Percentiles rank a stretch among this genome's conserved stretches.
phyloP scores from a whole-genome alignment of 1,284 basidiomycete genomes.

The Hymenochaete sp. region DNA sequence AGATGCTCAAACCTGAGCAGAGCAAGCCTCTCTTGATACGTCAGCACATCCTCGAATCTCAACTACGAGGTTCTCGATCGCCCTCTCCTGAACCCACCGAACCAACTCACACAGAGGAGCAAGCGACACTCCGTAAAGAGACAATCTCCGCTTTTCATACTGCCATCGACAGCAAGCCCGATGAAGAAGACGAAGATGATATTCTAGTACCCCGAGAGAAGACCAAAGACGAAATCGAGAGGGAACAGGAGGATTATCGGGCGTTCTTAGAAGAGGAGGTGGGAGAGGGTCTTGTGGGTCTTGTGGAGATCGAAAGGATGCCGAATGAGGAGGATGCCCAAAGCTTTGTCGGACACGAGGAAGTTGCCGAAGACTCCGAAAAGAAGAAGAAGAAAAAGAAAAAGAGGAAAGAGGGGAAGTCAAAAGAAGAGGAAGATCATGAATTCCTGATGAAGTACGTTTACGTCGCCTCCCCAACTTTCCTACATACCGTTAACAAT shows the following conservation, averaged over 20 bases:
- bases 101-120: conserved; percentile 75
- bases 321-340: conserved; percentile 24
- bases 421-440: conserved; percentile 59
- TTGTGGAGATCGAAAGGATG: conserved; percentile 24
- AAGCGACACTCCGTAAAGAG: conserved; percentile 67
- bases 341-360: background rate
- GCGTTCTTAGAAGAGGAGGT: conserved; percentile 77
- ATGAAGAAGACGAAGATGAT: conserved; percentile 45
- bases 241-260: conserved; percentile 75
- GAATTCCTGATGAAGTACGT: conserved; percentile 88
- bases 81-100: conserved; percentile 41
- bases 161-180: conserved; percentile 39
- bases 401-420: conserved; percentile 29
- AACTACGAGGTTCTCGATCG: conserved; percentile 45
- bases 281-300: conserved; percentile 53
- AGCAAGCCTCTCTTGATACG: conserved; percentile 55
- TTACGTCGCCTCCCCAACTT: conserved; percentile 5
- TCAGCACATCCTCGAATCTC: conserved; percentile 49
- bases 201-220: conserved; percentile 68
- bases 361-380: conserved; percentile 24
- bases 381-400: conserved; percentile 29
- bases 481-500: conserved; percentile 3
- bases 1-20: conserved; percentile 24
- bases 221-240: conserved; percentile 66
- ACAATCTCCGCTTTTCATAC: conserved; percentile 76